Percentiles rank a stretch among this genome's conserved stretches.
Conservation (phyloP, 2,329 filamentous ascomycete genomes). For the Thielaviopsis ethacetica region DNA sequence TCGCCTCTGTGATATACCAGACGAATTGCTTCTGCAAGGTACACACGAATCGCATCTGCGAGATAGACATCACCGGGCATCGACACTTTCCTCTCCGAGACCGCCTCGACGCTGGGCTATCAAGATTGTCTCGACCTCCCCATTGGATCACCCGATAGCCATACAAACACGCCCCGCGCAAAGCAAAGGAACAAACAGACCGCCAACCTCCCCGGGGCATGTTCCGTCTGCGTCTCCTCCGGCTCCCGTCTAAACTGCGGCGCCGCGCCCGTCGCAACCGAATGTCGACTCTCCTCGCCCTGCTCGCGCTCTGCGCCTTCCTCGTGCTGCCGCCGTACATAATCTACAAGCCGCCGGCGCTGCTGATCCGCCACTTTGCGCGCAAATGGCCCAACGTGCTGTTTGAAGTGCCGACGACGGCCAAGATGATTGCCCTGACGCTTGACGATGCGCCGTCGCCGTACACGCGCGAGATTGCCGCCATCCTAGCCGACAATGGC, state of each 20-base stretch:
- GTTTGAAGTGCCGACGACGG: slow-evolving; percentile 44
- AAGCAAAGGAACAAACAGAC: no score
- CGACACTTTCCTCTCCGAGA: no score
- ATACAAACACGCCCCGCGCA: no score
- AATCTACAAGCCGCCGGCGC: slow-evolving; percentile 66
- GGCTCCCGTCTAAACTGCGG: slow-evolving; percentile 38
- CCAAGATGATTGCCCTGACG: slow-evolving; percentile 62
- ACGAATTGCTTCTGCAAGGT: no score
- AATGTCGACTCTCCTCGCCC: slow-evolving; percentile 35
- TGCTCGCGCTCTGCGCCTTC: slow-evolving; percentile 22
- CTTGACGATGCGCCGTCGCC: slow-evolving; percentile 73
- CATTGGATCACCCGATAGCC: no score
- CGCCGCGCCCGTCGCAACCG: slow-evolving; percentile 41
- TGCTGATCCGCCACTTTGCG: slow-evolving; percentile 55
- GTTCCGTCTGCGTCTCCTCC: slow-evolving; percentile 31
- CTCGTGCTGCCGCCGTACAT: slow-evolving; percentile 39
- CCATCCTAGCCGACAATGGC: slow-evolving; percentile 45
- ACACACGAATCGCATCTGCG: no score
- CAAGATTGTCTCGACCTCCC: no score
- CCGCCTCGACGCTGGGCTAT: no score
- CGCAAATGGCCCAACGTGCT: slow-evolving; percentile 62
- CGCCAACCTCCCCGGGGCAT: slow-evolving; percentile 2
- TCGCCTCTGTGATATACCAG: no score
- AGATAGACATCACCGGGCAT: no score
- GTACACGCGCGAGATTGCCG: slow-evolving; percentile 53